A percentile compares a stretch with the other conserved stretches of the same genome.
Conservation (phyloP, 169 alveolate species). For the Sarcocystis neurona region DNA sequence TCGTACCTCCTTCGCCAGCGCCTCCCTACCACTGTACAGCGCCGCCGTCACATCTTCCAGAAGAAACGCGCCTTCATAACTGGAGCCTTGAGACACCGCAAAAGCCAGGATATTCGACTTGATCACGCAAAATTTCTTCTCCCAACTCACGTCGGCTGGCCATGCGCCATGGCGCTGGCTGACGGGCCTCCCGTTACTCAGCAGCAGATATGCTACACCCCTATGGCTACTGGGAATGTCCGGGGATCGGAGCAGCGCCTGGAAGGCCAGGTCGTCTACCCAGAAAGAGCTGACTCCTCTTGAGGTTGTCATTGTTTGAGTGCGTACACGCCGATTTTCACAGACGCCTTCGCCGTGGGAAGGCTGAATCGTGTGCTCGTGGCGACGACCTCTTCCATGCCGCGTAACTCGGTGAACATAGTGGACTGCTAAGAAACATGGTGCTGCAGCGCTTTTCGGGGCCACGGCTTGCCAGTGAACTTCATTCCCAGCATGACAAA, state of each 20-base stretch:
- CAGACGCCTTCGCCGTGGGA: too few relatives aligned
- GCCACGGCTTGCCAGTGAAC: too few relatives aligned
- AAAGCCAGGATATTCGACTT: slow-evolving; percentile 45
- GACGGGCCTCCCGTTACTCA: slow-evolving; percentile 15
- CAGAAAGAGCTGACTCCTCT: slow-evolving; percentile 37
- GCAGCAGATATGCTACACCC: slow-evolving; percentile 40
- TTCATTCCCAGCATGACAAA: too few relatives aligned
- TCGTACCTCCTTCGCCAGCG: background rate
- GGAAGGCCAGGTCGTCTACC: slow-evolving; percentile 56
- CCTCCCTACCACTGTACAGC: background rate
- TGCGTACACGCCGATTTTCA: too few relatives aligned
- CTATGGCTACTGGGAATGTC: slow-evolving; percentile 20
- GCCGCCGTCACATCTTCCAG: slow-evolving; percentile 40
- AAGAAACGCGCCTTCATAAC: slow-evolving; percentile 60
- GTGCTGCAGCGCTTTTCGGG: too few relatives aligned
- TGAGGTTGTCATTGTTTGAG: background rate
- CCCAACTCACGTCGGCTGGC: slow-evolving; percentile 36
- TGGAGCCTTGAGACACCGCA: slow-evolving; percentile 54
- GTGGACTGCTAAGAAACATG: too few relatives aligned
- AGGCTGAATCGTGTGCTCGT: too few relatives aligned
- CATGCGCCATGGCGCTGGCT: background rate
- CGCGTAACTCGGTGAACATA: too few relatives aligned
- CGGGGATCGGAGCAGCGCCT: slow-evolving; percentile 38
- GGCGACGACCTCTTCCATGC: too few relatives aligned
- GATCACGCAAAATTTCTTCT: slow-evolving; percentile 50